phyloP scores from a whole-genome alignment of 1,284 basidiomycete genomes.

The Cystobasidium pallidum region DNA sequence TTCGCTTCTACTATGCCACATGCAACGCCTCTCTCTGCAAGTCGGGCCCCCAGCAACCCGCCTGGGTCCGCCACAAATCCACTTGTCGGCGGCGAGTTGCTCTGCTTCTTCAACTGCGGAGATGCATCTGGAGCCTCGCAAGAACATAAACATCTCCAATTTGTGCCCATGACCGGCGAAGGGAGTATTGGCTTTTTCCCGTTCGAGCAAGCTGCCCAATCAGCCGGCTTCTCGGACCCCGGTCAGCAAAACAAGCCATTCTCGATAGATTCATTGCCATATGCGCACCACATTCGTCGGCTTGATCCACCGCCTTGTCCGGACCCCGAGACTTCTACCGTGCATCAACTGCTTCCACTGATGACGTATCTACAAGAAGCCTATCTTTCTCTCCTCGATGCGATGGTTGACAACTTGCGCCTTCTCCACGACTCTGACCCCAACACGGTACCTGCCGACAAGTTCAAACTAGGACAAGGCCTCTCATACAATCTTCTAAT shows the following conservation, averaged over 20 bases:
- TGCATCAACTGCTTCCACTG: neutral
- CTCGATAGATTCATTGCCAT: slow-evolving; percentile 26
- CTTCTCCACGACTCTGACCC: slow-evolving; percentile 20
- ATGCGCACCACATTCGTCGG: slow-evolving; percentile 37
- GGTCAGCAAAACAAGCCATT: slow-evolving; percentile 31
- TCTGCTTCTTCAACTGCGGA: slow-evolving; percentile 44
- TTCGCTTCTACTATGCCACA: slow-evolving; percentile 21
- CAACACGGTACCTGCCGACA: neutral
- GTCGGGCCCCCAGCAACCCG: neutral
- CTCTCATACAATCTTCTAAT: slow-evolving; percentile 38
- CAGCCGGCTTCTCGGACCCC: neutral
- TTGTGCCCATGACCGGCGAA: slow-evolving; percentile 40
- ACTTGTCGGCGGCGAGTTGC: slow-evolving; percentile 32
- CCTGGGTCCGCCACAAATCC: slow-evolving; percentile 16
- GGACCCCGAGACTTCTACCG: neutral
- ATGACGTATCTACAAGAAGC: slow-evolving; percentile 37
- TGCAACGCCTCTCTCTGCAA: neutral
- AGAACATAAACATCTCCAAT: slow-evolving; percentile 41
- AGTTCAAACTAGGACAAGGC: slow-evolving; percentile 21
- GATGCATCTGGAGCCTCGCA: slow-evolving; percentile 33
- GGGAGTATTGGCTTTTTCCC: slow-evolving; percentile 35
- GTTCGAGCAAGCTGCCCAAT: slow-evolving; percentile 29
- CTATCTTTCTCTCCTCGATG: slow-evolving; percentile 36
- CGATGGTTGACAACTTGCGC: slow-evolving; percentile 36
- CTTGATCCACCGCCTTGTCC: slow-evolving; percentile 21